A percentile compares a stretch with the other conserved stretches of the same genome.
These are phyloP conservation scores for Fusarium subglutinans DNA, from an alignment of 2,329 filamentous ascomycete genomes.

Conservation along the genomic window DNA sequence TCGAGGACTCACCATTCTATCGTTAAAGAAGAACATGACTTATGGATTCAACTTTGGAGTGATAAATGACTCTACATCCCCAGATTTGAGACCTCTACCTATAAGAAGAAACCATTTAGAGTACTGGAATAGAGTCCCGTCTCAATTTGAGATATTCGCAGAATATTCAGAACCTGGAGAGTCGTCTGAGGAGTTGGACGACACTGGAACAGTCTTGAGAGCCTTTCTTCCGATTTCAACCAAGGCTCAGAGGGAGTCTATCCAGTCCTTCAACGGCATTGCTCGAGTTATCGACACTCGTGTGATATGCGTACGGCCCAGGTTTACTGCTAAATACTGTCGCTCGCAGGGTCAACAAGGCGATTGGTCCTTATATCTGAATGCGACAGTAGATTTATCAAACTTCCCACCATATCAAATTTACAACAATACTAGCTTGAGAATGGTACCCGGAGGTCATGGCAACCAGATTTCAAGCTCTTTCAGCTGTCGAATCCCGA, in stretches of 20 bases:
- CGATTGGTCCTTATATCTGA: neutral
- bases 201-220: neutral
- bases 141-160: neutral
- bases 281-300: neutral
- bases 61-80: too few relatives aligned
- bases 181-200: neutral
- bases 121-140: neutral
- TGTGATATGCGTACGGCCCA: neutral
- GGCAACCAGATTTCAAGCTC: neutral
- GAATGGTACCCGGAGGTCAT: too few relatives aligned
- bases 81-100: neutral
- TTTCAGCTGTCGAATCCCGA: neutral
- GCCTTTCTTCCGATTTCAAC: neutral
- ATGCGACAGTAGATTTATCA: neutral
- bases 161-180: neutral
- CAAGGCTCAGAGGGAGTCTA: neutral
- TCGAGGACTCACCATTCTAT: neutral
- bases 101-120: too few relatives aligned
- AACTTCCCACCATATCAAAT: neutral
- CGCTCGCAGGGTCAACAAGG: neutral
- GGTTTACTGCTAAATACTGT: neutral
- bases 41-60: neutral
- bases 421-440: fast-evolving
- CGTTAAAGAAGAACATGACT: fast-evolving
- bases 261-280: neutral